Evolutionary conservation across 805 yeast species (phyloP), one percentile per base, ranked within the genome.

Genomic region (Ogataea paradorogensis): DNA sequence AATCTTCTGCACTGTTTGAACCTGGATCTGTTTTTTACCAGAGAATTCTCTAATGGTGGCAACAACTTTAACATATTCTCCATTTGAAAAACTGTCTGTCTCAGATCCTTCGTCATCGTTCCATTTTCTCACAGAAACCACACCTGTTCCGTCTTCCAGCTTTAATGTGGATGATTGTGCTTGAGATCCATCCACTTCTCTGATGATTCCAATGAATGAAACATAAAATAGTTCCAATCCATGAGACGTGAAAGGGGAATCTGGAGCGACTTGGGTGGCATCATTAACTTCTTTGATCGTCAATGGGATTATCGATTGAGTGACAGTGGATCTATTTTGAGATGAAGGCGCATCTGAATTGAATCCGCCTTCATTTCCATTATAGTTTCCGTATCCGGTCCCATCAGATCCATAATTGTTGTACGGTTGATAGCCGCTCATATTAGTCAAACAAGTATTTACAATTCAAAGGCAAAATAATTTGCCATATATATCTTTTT

Each of bases 141-240:
- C 65, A 0, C 88, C 89, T 0, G 93, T 80, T 9, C 93, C 91
- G 58, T 84, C 95, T 53, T 84, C 93, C n/a, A 84, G 55, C 14
- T 80, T 77, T 31, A 82, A 57, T 15, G 65, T 62, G 21, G 81
- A 62, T 30, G 78, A 76, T 7, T 82, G 68, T 1, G 84, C 73
- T 43, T 72, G 73, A 43, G 79, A 79, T 2, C 71, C 70, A 31
- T 61, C 63, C 11, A 82, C 75, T 43, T 76, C 78, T 55, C 91
- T 71, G n/a, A 84, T 67, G 15, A 84, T 78, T 1, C 89, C 95
- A 7, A 82, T 76, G 51, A 84, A 73, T 18, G 80, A 71, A 9
- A 84, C 82, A 56, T 77, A 72, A 50, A 73, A 76, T 37, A 84
- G 61, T 40, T 80, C 82, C 28, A 82, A 73, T 31, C 78, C 78